phyloP scores from a whole-genome alignment of 495 filamentous ascomycete species.

The Glonium stellatum region DNA sequence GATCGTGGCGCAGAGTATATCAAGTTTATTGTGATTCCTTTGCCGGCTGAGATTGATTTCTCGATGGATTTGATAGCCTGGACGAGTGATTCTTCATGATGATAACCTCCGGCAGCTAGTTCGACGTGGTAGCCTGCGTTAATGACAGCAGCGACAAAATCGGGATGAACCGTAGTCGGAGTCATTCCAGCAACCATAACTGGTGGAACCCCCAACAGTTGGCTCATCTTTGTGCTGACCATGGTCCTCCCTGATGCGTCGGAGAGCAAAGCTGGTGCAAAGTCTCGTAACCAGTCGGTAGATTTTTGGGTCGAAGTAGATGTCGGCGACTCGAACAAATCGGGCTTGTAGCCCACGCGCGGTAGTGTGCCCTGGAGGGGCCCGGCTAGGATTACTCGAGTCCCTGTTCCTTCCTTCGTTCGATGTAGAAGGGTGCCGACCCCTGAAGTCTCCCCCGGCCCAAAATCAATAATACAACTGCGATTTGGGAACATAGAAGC shows the following conservation, averaged over 20 bases:
- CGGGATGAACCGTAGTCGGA: conserved; percentile 86
- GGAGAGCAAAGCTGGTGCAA: conserved; percentile 79
- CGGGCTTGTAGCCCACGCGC: conserved; percentile 93
- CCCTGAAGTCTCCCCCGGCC: conserved; percentile 91
- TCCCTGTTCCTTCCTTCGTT: conserved; percentile 96
- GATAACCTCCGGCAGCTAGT: conserved; percentile 87
- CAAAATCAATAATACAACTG: conserved; percentile 93
- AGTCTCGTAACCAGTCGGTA: conserved; percentile 93
- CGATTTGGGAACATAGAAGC: conserved; percentile 82
- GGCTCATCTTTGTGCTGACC: conserved; percentile 97
- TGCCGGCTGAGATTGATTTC: conserved; percentile 78
- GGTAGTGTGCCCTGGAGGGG: conserved; percentile 79
- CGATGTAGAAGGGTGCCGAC: conserved; percentile 94
- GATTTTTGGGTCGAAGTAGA: conserved; percentile 88
- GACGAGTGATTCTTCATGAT: conserved; percentile 82
- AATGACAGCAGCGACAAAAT: conserved; percentile 90
- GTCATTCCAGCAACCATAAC: conserved; percentile 97
- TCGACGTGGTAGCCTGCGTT: conserved; percentile 93
- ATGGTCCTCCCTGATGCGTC: conserved; percentile 79
- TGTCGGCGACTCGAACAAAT: conserved; percentile 91
- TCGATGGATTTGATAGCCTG: conserved; percentile 86
- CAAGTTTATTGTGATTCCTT: conserved; percentile 87
- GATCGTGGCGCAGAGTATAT: conserved; percentile 97
- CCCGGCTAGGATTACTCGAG: conserved; percentile 88
- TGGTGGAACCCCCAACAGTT: conserved; percentile 78